Conservation (phyloP, 345 rosid genomes). For the Arabidopsis suecica region DNA sequence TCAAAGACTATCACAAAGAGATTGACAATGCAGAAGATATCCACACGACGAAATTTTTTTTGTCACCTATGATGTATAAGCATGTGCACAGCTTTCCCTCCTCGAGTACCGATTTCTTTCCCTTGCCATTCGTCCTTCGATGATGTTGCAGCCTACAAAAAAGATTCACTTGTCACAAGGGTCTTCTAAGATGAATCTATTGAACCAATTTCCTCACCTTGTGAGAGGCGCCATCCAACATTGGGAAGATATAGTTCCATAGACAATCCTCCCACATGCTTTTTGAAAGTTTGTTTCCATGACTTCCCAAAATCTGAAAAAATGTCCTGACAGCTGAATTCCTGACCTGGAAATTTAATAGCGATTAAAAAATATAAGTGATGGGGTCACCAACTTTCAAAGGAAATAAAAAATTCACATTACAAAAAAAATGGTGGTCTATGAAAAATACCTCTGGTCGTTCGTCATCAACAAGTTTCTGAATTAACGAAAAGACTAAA, state of each 20-base stretch:
- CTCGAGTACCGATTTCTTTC: conserved; percentile 92
- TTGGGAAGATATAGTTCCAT: conserved; percentile 95
- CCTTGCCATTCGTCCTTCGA: conserved; percentile 99
- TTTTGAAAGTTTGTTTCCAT: conserved; percentile 88
- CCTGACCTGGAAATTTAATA: conserved; percentile 65
- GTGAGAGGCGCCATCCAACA: conserved; percentile 85
- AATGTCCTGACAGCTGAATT: conserved; percentile 96
- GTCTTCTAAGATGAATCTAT: conserved; percentile 17
- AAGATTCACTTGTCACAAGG: conserved; percentile 36
- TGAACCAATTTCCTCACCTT: conserved; percentile 61
- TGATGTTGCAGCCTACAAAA: conserved; percentile 90
- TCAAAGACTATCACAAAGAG: conserved; percentile 22
- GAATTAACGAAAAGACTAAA: conserved; percentile 86
- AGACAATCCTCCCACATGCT: conserved; percentile 99
- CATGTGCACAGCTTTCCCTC: conserved; percentile 98
- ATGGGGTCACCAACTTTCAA: conserved; percentile 3
- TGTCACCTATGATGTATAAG: conserved; percentile 94
- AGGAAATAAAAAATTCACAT: conserved; percentile 6
- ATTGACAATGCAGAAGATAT: conserved; percentile 24
- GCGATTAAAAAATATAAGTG: conserved; percentile 20
- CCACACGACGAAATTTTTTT: conserved; percentile 4
- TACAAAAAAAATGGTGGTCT: conserved; percentile 31
- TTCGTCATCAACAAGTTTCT: conserved; percentile 92
- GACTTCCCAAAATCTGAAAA: conserved; percentile 91
- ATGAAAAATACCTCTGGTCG: conserved; percentile 84